Evolutionary conservation across 805 yeast species (phyloP).

Genomic region (Candida silvicultrix): DNA sequence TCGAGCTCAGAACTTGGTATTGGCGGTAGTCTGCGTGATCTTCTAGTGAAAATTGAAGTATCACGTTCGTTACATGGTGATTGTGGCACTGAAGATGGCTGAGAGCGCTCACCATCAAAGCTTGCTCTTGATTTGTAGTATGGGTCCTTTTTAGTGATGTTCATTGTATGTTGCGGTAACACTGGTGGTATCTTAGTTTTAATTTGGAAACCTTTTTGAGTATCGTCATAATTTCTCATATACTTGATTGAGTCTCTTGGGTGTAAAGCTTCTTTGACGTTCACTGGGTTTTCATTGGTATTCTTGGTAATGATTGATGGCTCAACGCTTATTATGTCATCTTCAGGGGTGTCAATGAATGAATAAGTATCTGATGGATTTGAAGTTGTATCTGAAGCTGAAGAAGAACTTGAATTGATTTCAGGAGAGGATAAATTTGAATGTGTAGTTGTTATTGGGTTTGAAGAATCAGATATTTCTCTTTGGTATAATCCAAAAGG

Average conservation of each 20-base stretch:
- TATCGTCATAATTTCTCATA: conserved; percentile 1
- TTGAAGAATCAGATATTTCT: not conserved
- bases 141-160: not conserved
- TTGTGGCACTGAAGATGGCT: not conserved
- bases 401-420: not conserved
- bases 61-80: not conserved
- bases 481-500: not conserved
- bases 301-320: not conserved
- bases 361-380: not conserved
- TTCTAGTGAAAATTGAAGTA: conserved; percentile 2
- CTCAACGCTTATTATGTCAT: not conserved
- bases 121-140: not conserved
- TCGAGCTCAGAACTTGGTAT: not conserved
- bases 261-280: not conserved
- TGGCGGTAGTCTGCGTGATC: not conserved
- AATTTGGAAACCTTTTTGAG: not conserved
- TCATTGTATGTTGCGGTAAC: not conserved
- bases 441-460: not conserved
- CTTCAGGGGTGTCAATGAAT: not conserved
- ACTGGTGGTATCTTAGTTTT: not conserved
- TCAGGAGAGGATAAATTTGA: not conserved
- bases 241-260: conserved; percentile 3
- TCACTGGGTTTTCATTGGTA: not conserved
- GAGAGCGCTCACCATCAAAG: not conserved
- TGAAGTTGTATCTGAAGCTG: not conserved